Evolutionary conservation across 1,139 yeast genomes (phyloP), one percentile per base, ranked within the genome.

Genomic region (Saccharomyces hybrid): DNA sequence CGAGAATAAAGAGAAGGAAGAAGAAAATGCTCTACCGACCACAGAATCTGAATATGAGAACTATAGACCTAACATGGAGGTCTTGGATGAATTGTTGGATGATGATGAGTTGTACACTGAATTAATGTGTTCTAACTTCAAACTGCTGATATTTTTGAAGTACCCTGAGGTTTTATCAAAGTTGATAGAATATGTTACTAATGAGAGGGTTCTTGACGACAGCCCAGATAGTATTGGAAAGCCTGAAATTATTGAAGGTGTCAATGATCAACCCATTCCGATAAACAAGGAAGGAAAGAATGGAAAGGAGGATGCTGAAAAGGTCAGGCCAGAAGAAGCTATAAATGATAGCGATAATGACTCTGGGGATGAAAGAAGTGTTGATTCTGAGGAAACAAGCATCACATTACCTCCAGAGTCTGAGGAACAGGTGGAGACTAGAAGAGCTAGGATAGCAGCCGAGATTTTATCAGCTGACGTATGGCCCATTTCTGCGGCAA

Each of bases 21-120:
- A 54, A n/a, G 65, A 61, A 16, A 64, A 68, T 8, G 60, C 56
- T 25, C 52, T 63, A 25, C 67, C 68, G 11, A 62, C 61, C 8
- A 62, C 61, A 25, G 68, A 62, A 47, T 62, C 66, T 26, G 68
- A 66, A 16, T 64, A 57, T 49, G 61, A 59, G 34, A 59, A 66
- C 50, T 67, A 62, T 47, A 57, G 64, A 64, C 75, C 76, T 4
- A 71, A 73, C 54, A 47, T 72, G 34, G 65, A 61, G 4, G 67
- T 84, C 8, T 74, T 91, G 56, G 77, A 80, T 56, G 88, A 87
- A 61, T 72, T 91, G 46, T 75, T 91, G 60, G 96, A 89, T 65
- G 97, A 90, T 66, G 87, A 83, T 59, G 97, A 90, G 62, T 75
- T 91, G 52, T 76, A 90, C 32, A 95, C 90, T 60, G 97, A 91